Evolutionary conservation across 2,329 filamentous ascomycete species (phyloP), one percentile per base, ranked within the genome.

Genomic region (Hymenoscyphus repandus): DNA sequence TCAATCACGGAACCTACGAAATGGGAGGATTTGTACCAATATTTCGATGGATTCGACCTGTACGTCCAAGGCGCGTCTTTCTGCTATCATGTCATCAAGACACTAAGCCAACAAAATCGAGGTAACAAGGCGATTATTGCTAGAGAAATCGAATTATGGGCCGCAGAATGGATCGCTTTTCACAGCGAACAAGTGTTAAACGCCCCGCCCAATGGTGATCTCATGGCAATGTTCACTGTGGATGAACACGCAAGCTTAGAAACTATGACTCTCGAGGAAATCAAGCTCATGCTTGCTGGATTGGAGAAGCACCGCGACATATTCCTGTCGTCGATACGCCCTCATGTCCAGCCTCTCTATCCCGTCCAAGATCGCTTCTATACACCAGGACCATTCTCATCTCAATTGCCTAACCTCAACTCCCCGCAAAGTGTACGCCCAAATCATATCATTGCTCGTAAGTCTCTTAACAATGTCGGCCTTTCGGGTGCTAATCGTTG

Each of bases 11-110:
- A 47, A 10, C 53, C 55, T 11, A 49, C 46, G 4, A n/a, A 41
- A 10, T 64, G 60, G 58, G 39, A 55, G n/a, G 55, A 62, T 45
- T 54, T 67, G 2, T 61, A 66, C 47, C 34, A 59, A 7, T 68
- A 64, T 46, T 69, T 66, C 50, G 66, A 69, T 56, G 57, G 57
- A 4, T 57, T 59, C 30, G 66, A 68, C 52, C 55, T 66, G 11
- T 60, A 56, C 36, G 44, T 59, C 30, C 56, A 68, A 15, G 58
- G 61, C 20, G 51, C 59, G 11, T 32, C 33, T 1, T 68, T 69
- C 47, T 63, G 65, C 32, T 64, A 44, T 22, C 54, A 56, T n/a
- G 61, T 69, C 15, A 48, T 68, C 12, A 32, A 53, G 22, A 43
- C 54, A 3, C 58, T 69, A 17, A 53, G 47, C 10, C 45, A 36